Conservation (phyloP, 192 early-diverging fungal species). For the Coemansia aciculifera region DNA sequence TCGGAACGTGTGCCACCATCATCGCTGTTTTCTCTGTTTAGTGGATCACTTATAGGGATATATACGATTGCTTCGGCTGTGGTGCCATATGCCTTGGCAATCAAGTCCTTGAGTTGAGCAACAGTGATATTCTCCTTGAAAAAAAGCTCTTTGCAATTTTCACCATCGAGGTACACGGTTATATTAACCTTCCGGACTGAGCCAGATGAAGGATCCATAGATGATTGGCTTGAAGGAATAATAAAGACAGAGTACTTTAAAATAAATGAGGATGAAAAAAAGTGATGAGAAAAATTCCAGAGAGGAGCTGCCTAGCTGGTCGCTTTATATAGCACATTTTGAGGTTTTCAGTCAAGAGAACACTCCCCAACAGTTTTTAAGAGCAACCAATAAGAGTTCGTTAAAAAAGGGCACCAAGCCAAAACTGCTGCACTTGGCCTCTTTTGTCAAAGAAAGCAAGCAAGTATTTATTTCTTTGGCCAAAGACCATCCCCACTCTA, state of each 20-base stretch:
- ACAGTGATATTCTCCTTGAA: neutral
- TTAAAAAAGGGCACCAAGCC: no score
- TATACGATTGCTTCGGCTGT: no score
- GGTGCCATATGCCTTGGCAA: neutral
- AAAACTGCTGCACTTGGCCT: no score
- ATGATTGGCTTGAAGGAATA: neutral
- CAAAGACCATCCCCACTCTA: no score
- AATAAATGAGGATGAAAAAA: neutral
- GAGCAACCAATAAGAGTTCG: no score
- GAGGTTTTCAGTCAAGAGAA: no score
- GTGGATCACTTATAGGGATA: no score
- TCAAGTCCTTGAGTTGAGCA: neutral
- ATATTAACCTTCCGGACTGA: neutral
- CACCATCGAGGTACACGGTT: neutral
- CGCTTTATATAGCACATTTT: neutral
- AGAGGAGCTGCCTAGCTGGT: neutral
- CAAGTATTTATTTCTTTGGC: no score
- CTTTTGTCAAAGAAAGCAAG: no score
- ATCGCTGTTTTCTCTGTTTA: no score
- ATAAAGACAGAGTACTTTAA: neutral
- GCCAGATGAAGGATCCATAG: neutral
- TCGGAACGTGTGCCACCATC: no score
- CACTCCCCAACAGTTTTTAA: no score
- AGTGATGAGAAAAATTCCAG: neutral
- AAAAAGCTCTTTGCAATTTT: neutral